Conservation (phyloP, 2,329 filamentous ascomycete genomes). For the Botrytis porri region DNA sequence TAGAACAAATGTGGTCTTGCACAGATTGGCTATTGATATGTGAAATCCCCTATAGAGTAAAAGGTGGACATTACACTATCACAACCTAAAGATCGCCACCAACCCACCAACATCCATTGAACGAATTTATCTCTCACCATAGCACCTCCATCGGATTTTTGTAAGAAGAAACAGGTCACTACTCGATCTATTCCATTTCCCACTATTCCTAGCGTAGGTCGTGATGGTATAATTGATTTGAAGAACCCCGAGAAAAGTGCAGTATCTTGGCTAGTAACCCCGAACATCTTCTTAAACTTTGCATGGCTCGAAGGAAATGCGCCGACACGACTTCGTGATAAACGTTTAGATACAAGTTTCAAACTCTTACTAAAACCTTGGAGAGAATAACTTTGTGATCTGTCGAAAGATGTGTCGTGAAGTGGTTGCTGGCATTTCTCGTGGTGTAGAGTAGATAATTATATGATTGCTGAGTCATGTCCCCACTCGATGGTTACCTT, state of each 20-base stretch:
- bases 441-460: background rate
- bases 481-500: background rate
- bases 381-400: background rate
- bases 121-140: background rate
- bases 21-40: background rate
- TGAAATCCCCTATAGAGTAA: background rate
- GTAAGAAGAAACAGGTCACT: background rate
- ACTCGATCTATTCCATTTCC: background rate
- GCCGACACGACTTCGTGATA: background rate
- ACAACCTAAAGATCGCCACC: background rate
- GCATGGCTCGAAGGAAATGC: background rate
- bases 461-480: background rate
- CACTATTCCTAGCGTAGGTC: background rate
- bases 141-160: background rate
- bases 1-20: background rate
- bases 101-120: background rate
- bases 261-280: background rate
- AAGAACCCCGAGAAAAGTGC: background rate
- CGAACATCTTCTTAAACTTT: background rate
- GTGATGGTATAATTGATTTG: background rate
- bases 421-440: background rate
- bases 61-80: slow-evolving; percentile 3
- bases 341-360: background rate
- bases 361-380: background rate
- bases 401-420: background rate